These are phyloP conservation scores for Cucurbita pepo DNA, from an alignment of 306 rosid species.

Conservation along the genomic window DNA sequence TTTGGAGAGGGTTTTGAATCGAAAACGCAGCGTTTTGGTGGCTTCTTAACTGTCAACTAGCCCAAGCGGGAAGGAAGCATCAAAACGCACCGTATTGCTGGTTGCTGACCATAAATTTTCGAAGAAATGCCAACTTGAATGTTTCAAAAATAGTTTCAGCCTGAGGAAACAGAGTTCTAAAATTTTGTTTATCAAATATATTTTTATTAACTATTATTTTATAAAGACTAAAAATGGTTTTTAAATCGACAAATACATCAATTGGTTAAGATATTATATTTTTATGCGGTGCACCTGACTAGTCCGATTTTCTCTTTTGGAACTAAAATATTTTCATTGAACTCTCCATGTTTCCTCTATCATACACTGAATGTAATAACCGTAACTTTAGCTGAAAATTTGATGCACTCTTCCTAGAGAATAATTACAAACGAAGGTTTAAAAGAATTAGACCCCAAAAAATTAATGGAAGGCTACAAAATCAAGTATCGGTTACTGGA, in stretches of 20 bases:
- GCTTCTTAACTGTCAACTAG: background rate
- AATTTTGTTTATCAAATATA: background rate
- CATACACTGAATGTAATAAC: background rate
- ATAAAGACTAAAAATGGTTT: too few species aligned
- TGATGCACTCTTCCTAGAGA: background rate
- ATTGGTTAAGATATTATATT: too few species aligned
- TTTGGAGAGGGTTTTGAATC: background rate
- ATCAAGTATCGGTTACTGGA: constrained; percentile 1
- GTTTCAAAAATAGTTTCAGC: too few species aligned
- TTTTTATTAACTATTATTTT: too few species aligned
- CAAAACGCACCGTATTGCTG: background rate
- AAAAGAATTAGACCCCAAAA: background rate
- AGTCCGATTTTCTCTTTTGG: background rate
- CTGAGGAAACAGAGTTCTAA: too few species aligned
- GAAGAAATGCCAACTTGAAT: too few species aligned
- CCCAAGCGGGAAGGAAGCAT: background rate
- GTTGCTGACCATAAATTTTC: background rate
- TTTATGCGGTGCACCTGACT: background rate
- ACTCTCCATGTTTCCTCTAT: background rate
- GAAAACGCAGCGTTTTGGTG: background rate
- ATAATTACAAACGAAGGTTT: constrained; percentile 7
- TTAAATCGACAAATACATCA: too few species aligned
- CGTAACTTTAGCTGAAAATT: background rate
- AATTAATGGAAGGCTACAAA: constrained; percentile 1
- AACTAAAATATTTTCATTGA: background rate